These are phyloP conservation scores for Vitis hybrid DNA, from an alignment of 177 flowering plant genomes.

Conservation along the genomic window DNA sequence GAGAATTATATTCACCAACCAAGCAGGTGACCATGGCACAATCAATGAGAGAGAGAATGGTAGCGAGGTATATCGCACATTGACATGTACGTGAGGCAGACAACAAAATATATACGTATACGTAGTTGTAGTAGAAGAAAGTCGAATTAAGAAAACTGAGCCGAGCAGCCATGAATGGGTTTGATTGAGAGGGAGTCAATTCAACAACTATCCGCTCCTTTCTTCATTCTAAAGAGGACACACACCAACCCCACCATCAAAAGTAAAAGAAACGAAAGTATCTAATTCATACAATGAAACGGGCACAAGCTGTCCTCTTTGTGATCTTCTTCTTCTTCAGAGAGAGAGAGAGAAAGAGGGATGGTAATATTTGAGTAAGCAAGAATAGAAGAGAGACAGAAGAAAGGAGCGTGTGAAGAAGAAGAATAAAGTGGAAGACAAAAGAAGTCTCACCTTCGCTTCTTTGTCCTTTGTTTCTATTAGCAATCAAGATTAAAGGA, in stretches of 20 bases:
- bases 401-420: slow-evolving; percentile 20
- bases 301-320: background rate
- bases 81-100: background rate
- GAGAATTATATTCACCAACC: too few species aligned
- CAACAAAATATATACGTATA: background rate
- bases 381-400: slow-evolving; percentile 8
- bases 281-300: background rate
- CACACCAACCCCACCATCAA: slow-evolving; percentile 38
- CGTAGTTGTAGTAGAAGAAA: background rate
- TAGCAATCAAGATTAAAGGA: slow-evolving; percentile 6
- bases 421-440: slow-evolving; percentile 9
- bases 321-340: background rate
- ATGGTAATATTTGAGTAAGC: background rate
- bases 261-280: slow-evolving; percentile 27
- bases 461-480: slow-evolving; percentile 7
- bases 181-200: slow-evolving; percentile 10
- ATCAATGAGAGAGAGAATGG: too few species aligned
- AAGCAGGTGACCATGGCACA: too few species aligned
- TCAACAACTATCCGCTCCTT: slow-evolving; percentile 28
- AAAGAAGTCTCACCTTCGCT: background rate
- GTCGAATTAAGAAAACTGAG: background rate
- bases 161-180: background rate
- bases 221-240: slow-evolving; percentile 31
- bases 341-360: background rate
- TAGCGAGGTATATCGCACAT: too few species aligned